Conservation (phyloP, 331 rosid species). For the Ulmus americana region DNA sequence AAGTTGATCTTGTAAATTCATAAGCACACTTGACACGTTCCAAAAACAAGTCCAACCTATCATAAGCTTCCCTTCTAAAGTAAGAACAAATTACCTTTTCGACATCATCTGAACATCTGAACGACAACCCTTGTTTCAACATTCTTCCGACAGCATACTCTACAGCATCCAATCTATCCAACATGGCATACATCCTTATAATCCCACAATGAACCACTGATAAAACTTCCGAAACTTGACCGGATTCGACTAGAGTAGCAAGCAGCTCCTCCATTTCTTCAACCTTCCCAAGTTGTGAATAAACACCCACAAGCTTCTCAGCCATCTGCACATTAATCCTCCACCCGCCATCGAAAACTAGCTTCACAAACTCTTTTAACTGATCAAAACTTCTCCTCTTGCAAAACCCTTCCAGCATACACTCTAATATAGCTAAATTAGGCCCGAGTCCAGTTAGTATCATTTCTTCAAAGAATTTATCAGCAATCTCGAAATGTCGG, state of each 20-base stretch:
- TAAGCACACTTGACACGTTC: slow-evolving; percentile 32
- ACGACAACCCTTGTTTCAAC: slow-evolving; percentile 48
- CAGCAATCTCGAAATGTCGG: slow-evolving; percentile 35
- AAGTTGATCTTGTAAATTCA: slow-evolving; percentile 37
- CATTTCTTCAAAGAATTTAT: slow-evolving; percentile 44
- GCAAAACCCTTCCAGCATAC: slow-evolving; percentile 48
- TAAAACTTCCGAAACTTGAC: slow-evolving; percentile 23
- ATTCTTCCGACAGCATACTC: slow-evolving; percentile 54
- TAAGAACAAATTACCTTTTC: slow-evolving; percentile 51
- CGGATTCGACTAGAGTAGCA: slow-evolving; percentile 20
- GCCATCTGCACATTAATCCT: slow-evolving; percentile 34
- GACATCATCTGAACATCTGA: slow-evolving; percentile 35
- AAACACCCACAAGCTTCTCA: slow-evolving; percentile 36
- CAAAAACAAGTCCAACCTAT: slow-evolving; percentile 51
- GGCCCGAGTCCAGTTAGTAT: slow-evolving; percentile 36
- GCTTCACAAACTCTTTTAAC: slow-evolving; percentile 37
- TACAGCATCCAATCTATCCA: slow-evolving; percentile 49
- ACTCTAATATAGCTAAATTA: slow-evolving; percentile 39
- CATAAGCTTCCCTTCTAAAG: slow-evolving; percentile 49
- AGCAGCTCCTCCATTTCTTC: slow-evolving; percentile 52
- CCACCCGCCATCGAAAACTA: slow-evolving; percentile 31
- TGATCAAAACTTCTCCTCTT: slow-evolving; percentile 30
- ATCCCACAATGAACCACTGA: slow-evolving; percentile 37
- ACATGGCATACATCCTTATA: slow-evolving; percentile 34
- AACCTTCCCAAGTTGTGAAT: slow-evolving; percentile 34